Conservation (phyloP, 441 rosid species). For the Populus tomentosa region DNA sequence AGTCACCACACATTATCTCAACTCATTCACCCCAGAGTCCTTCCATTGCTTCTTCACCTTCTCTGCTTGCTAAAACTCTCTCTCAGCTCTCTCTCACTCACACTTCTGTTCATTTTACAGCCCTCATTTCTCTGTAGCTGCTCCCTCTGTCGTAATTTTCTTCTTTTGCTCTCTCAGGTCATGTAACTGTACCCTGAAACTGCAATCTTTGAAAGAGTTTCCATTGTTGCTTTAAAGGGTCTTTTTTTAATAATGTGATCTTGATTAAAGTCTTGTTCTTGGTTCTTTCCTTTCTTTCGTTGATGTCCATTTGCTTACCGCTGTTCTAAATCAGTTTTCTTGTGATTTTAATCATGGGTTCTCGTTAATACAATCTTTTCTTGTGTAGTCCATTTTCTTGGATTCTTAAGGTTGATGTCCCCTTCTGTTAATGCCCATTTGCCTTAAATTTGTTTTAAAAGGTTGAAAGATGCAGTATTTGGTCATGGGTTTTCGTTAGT, state of each 20-base stretch:
- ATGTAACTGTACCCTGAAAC: conserved; percentile 21
- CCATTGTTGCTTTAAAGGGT: conserved; percentile 13
- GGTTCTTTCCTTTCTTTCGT: conserved; percentile 12
- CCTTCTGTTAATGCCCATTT: conserved; percentile 33
- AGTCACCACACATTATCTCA: conserved; percentile 42
- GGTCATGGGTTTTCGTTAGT: conserved; percentile 48
- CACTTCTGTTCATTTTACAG: conserved; percentile 11
- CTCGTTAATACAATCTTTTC: conserved; percentile 32
- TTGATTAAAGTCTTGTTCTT: conserved; percentile 17
- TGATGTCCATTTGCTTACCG: conserved; percentile 30
- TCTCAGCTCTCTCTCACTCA: background rate
- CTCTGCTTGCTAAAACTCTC: conserved; percentile 20
- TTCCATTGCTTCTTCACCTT: conserved; percentile 20
- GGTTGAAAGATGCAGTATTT: conserved; percentile 20
- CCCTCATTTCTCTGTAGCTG: conserved; percentile 7
- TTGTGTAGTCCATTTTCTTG: conserved; percentile 5
- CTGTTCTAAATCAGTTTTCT: conserved; percentile 14
- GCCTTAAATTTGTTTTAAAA: conserved; percentile 27
- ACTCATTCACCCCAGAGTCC: conserved; percentile 41
- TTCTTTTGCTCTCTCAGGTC: conserved; percentile 13
- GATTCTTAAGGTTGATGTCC: conserved; percentile 7
- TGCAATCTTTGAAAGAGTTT: background rate
- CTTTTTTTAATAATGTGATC: conserved; percentile 37
- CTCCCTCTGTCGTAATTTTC: conserved; percentile 9
- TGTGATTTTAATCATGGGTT: conserved; percentile 32